A percentile compares a stretch with the other conserved stretches of the same genome.
phyloP scores from a whole-genome alignment of 1,284 basidiomycete species.

The Waitea zeae region DNA sequence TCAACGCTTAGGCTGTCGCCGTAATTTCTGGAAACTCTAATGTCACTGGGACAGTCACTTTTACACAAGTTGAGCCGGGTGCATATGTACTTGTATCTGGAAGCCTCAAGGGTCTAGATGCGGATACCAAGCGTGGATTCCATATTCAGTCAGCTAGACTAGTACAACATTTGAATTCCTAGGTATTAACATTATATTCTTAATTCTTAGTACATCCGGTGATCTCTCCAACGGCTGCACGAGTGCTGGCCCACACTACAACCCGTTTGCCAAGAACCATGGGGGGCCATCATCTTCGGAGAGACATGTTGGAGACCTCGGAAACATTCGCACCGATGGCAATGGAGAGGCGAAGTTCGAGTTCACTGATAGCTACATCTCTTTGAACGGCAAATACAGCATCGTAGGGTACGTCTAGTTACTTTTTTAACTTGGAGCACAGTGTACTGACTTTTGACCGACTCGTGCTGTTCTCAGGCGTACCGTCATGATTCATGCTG shows the following conservation, averaged over 20 bases:
- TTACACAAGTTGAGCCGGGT: constrained; percentile 35
- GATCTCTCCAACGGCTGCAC: constrained; percentile 52
- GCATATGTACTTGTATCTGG: constrained; percentile 47
- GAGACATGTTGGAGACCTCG: constrained; percentile 67
- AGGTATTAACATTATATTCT: no score
- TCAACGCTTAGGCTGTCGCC: constrained; percentile 40
- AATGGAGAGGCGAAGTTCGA: constrained; percentile 39
- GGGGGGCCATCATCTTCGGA: constrained; percentile 34
- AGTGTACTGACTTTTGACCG: constrained; percentile 1
- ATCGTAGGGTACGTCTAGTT: constrained; percentile 41
- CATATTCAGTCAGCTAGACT: no score
- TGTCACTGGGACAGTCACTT: constrained; percentile 49
- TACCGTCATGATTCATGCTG: constrained; percentile 46
- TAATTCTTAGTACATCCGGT: constrained; percentile 46
- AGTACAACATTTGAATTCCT: no score
- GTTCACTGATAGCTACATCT: constrained; percentile 42
- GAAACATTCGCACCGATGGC: constrained; percentile 50
- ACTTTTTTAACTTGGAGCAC: constrained; percentile 1
- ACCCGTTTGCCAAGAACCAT: constrained; percentile 49
- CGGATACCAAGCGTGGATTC: constrained; percentile 49
- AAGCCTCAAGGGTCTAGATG: constrained; percentile 40
- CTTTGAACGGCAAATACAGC: constrained; percentile 51
- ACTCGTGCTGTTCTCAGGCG: no score
- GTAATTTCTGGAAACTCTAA: constrained; percentile 46
- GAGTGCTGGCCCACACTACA: constrained; percentile 63